These are phyloP conservation scores for Verbascum thapsus DNA, from an alignment of 257 asterid species.

Conservation along the genomic window DNA sequence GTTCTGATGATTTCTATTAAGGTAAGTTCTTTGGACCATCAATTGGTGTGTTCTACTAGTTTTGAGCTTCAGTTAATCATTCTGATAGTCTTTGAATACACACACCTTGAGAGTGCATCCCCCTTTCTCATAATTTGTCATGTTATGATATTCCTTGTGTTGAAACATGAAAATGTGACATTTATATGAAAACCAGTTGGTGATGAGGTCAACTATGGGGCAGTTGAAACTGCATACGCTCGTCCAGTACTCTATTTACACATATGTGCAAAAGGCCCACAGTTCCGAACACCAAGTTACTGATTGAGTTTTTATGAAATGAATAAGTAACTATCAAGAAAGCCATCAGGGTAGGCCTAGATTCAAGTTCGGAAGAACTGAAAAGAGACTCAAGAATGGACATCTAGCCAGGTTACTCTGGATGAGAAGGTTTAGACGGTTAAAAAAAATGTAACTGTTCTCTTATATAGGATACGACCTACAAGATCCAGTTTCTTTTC, in stretches of 20 bases:
- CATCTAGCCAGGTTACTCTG: too few species aligned
- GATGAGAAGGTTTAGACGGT: too few species aligned
- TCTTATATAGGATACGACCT: too few species aligned
- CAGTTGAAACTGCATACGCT: conserved; percentile 5
- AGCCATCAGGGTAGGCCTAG: neutral
- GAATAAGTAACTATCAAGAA: neutral
- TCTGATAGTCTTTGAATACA: conserved; percentile 21
- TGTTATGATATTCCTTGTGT: conserved; percentile 14
- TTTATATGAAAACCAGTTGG: conserved; percentile 22
- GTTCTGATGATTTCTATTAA: conserved; percentile 84
- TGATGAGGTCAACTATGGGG: conserved; percentile 19
- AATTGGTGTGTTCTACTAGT: conserved; percentile 16
- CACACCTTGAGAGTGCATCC: conserved; percentile 12
- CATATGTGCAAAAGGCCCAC: conserved; percentile 19
- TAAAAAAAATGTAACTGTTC: too few species aligned
- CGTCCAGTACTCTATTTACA: conserved; percentile 18
- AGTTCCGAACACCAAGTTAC: neutral
- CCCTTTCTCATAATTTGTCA: conserved; percentile 20
- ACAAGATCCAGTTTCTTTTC: too few species aligned
- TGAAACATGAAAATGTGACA: conserved; percentile 22
- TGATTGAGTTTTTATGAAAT: conserved; percentile 19
- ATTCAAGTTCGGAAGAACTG: too few species aligned
- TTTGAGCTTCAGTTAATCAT: conserved; percentile 16
- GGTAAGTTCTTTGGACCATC: conserved; percentile 44
- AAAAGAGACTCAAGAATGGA: too few species aligned